Evolutionary conservation across 345 rosid species (phyloP).

Genomic region (Camelina sativa): DNA sequence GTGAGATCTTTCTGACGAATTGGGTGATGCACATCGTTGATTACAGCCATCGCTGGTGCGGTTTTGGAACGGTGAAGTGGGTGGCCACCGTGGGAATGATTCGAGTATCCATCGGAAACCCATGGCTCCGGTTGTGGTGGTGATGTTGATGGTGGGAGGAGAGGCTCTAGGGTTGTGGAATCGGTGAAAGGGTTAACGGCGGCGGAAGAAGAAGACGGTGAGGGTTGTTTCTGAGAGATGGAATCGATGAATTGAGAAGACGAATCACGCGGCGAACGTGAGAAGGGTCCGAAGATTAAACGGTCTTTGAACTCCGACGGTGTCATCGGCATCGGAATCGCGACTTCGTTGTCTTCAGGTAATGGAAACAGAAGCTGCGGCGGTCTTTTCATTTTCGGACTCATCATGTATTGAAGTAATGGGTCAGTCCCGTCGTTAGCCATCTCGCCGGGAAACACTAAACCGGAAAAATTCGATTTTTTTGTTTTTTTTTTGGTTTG

Average conservation of each 20-base stretch:
- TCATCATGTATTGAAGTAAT: conserved; percentile 48
- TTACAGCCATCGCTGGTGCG: conserved; percentile 90
- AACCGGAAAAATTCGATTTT: not conserved
- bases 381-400: conserved; percentile 50
- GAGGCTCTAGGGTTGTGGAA: conserved; percentile 37
- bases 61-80: conserved; percentile 86
- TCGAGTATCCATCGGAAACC: not conserved
- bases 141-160: conserved; percentile 21
- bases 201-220: conserved; percentile 40
- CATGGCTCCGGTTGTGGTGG: conserved; percentile 26
- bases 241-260: conserved; percentile 63
- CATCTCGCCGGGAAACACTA: conserved; percentile 33
- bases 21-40: conserved; percentile 52
- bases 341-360: conserved; percentile 69
- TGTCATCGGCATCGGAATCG: conserved; percentile 59
- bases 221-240: conserved; percentile 47
- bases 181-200: conserved; percentile 26
- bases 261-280: conserved; percentile 50
- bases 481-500: not conserved
- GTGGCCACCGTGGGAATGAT: conserved; percentile 14
- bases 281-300: conserved; percentile 77
- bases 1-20: conserved; percentile 49
- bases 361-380: conserved; percentile 58
- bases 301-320: conserved; percentile 83
- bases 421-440: conserved; percentile 52